phyloP scores from a whole-genome alignment of 306 rosid species.

The Fragaria vesca region DNA sequence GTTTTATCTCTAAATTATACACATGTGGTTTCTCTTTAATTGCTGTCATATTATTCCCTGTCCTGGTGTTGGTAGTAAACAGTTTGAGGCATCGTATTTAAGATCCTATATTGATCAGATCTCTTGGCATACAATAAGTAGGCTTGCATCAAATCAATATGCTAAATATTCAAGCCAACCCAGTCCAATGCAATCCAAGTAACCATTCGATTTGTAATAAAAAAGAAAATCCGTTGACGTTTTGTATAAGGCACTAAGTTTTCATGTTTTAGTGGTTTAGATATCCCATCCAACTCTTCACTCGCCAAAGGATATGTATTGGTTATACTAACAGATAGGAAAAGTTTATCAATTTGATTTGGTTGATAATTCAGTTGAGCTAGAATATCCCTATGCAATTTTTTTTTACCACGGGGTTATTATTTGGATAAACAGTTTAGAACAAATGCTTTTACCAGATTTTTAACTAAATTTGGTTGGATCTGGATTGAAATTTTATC shows the following conservation, averaged over 20 bases:
- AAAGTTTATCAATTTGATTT: background rate
- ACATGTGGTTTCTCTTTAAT: background rate
- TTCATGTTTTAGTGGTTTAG: background rate
- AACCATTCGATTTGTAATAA: background rate
- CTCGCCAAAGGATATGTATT: background rate
- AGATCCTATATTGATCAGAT: background rate
- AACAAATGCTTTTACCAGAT: background rate
- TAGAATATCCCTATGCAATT: background rate
- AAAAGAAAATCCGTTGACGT: background rate
- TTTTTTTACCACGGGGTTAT: background rate
- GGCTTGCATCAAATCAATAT: background rate
- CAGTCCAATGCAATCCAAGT: background rate
- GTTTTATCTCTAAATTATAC: constrained; percentile 33
- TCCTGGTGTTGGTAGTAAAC: background rate
- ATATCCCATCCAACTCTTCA: background rate
- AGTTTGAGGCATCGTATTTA: background rate
- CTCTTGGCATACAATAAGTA: background rate
- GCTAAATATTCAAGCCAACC: background rate
- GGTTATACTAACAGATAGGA: background rate
- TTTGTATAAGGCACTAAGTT: background rate
- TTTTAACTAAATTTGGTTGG: background rate
- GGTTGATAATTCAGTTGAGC: background rate
- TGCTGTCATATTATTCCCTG: background rate
- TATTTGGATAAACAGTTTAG: background rate
- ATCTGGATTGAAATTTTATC: background rate